Evolutionary conservation across 2,329 filamentous ascomycete genomes (phyloP), one percentile per base, ranked within the genome.

Genomic region (Aspergillus costaricaensis): DNA sequence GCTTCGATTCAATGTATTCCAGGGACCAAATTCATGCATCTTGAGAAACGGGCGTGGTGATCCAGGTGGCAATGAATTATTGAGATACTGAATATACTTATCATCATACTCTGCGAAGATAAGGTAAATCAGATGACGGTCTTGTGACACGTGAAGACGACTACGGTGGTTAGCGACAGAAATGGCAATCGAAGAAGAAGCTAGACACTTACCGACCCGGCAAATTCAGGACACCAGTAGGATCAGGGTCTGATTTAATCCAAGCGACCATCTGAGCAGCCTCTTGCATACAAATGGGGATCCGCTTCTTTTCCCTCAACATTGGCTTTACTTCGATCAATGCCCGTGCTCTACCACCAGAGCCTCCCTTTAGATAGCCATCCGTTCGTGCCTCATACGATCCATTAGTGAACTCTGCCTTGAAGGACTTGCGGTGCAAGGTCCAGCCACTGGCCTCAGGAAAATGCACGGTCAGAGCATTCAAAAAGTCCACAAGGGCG

Each of bases 321-420:
- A 51, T 51, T 9, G 32, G 47, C 15, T 58, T 58, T 8, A 58
- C 55, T n/a, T 58, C 55, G 9, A 58, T 32, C 19, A 58, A 12
- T 6, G 44, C 47, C 15, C 27, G 21, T 17, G 30, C 25, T 14
- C 15, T 38, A 3, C 19, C 9, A 15, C 21, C 15, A 8, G 36
- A 17, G 21, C 17, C 15, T 5, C 36, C 55, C 9, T 57, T 17
- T 0, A 57, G 54, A 50, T 57, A 57, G 4, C 44, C 55, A 21
- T 57, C 55, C 0, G 47, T 57, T 10, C 55, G 44, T 9, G 55
- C 44, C 12, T 51, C 55, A 19, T 32, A 51, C 15, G 30, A 41
- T 0, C 23, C 55, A 48, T 48, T 19, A 19, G 39, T 8, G 30
- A 56, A 56, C 1, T 36, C 15, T 12, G 54, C 25, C n/a, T 47